phyloP scores from a whole-genome alignment of 345 rosid genomes.

The Syzygium grande region DNA sequence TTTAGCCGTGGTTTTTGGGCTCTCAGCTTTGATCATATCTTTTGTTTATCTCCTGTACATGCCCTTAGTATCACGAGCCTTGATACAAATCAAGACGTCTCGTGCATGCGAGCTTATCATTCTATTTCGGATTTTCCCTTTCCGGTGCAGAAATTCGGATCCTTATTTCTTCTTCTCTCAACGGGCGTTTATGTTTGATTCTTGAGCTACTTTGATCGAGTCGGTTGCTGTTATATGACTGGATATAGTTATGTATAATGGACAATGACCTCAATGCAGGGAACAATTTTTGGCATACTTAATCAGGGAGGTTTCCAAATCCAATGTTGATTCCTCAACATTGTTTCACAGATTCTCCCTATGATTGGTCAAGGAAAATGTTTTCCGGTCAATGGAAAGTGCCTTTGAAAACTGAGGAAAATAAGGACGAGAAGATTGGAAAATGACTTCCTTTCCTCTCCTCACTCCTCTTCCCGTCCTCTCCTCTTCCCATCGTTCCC shows the following conservation, averaged over 20 bases:
- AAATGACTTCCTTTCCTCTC: too few relatives aligned
- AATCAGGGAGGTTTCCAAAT: neutral
- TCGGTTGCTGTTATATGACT: neutral
- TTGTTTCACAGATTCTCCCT: too few relatives aligned
- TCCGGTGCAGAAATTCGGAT: slow-evolving; percentile 80
- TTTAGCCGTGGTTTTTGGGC: too few relatives aligned
- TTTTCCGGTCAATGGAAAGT: too few relatives aligned
- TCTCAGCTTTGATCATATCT: neutral
- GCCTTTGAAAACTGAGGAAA: too few relatives aligned
- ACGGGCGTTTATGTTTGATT: slow-evolving; percentile 77
- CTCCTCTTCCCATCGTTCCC: too few relatives aligned
- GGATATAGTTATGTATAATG: neutral
- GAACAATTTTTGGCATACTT: neutral
- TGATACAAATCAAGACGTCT: neutral
- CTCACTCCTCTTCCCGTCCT: too few relatives aligned
- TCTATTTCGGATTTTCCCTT: neutral
- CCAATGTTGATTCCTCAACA: neutral
- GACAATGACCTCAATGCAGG: neutral
- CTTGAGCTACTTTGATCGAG: neutral
- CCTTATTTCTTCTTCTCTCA: slow-evolving; percentile 83
- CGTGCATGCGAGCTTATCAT: neutral
- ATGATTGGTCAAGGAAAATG: too few relatives aligned
- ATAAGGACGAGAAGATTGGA: too few relatives aligned
- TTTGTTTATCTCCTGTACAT: slow-evolving; percentile 2
- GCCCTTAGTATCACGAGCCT: neutral